Conservation (phyloP, 352 stramenopile genomes). For the Globisporangium paroecandrum region DNA sequence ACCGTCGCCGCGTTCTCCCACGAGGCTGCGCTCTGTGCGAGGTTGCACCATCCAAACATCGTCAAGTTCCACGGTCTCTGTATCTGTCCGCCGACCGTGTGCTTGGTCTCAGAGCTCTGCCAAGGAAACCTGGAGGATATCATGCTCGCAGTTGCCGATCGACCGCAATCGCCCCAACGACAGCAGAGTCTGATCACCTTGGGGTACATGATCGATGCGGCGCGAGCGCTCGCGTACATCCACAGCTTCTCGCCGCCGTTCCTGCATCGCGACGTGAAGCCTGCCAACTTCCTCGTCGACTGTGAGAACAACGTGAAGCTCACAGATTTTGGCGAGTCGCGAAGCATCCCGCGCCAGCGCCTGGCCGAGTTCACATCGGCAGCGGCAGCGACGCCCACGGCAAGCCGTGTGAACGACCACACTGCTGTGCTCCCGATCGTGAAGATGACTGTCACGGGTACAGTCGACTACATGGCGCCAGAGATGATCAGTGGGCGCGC, state of each 20-base stretch:
- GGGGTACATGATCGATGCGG: slow-evolving; percentile 60
- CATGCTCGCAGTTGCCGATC: slow-evolving; percentile 20
- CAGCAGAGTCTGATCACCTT: slow-evolving; percentile 48
- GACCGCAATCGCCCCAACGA: slow-evolving; percentile 14
- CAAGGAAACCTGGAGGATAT: slow-evolving; percentile 47
- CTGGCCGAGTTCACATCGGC: background rate
- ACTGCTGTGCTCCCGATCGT: slow-evolving; percentile 11
- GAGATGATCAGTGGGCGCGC: slow-evolving; percentile 57
- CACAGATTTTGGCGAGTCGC: slow-evolving; percentile 64
- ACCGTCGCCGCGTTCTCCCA: slow-evolving; percentile 55
- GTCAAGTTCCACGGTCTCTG: slow-evolving; percentile 64
- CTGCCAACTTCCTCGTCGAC: slow-evolving; percentile 64
- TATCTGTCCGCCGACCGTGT: slow-evolving; percentile 61
- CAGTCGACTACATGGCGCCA: slow-evolving; percentile 72
- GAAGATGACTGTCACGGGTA: slow-evolving; percentile 68
- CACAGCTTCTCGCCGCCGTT: slow-evolving; percentile 64
- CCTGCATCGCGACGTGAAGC: slow-evolving; percentile 65
- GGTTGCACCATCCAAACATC: slow-evolving; percentile 57
- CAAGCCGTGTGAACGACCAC: background rate
- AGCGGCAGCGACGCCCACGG: background rate
- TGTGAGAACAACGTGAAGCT: slow-evolving; percentile 49
- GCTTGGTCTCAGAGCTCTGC: slow-evolving; percentile 58
- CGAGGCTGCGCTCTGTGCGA: slow-evolving; percentile 50
- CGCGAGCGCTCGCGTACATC: slow-evolving; percentile 55
- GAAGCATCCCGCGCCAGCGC: slow-evolving; percentile 30